Percentiles rank a stretch among this genome's conserved stretches.
phyloP scores from a whole-genome alignment of 345 rosid species.

The Brassica nigra region DNA sequence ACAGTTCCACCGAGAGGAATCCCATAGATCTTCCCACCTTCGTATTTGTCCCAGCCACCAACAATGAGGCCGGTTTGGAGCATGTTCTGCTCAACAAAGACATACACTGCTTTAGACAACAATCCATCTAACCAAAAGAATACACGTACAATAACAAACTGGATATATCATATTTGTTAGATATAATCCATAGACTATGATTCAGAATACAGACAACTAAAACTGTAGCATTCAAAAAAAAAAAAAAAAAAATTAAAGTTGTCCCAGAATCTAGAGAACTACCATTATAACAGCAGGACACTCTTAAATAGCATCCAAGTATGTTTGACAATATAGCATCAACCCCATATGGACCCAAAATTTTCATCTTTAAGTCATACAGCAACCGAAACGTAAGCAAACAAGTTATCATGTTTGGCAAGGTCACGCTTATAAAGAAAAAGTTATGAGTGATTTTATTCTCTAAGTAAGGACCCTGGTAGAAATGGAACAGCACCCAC shows the following conservation, averaged over 20 bases:
- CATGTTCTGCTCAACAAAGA: constrained; percentile 60
- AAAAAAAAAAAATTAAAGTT: neutral
- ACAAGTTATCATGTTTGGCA: neutral
- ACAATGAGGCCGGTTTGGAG: constrained; percentile 94
- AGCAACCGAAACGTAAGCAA: neutral
- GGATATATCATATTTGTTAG: neutral
- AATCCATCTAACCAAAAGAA: constrained; percentile 5
- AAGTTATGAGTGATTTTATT: neutral
- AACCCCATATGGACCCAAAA: neutral
- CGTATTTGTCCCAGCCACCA: constrained; percentile 98
- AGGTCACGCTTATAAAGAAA: neutral
- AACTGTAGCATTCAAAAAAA: neutral
- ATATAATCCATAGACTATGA: neutral
- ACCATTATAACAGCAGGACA: neutral
- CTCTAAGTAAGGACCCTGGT: neutral
- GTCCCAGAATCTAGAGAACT: too few relatives aligned
- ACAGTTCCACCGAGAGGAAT: constrained; percentile 94
- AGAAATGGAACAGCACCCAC: neutral
- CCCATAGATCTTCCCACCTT: constrained; percentile 95
- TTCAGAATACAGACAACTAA: neutral
- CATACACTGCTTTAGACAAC: neutral
- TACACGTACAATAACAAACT: neutral
- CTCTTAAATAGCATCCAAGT: neutral
- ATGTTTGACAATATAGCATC: constrained; percentile 10
- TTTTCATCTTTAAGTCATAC: neutral